A percentile compares a stretch with the other conserved stretches of the same genome.
Evolutionary conservation across 495 filamentous ascomycete genomes (phyloP).

Genomic region (Penicillium coprophilum): DNA sequence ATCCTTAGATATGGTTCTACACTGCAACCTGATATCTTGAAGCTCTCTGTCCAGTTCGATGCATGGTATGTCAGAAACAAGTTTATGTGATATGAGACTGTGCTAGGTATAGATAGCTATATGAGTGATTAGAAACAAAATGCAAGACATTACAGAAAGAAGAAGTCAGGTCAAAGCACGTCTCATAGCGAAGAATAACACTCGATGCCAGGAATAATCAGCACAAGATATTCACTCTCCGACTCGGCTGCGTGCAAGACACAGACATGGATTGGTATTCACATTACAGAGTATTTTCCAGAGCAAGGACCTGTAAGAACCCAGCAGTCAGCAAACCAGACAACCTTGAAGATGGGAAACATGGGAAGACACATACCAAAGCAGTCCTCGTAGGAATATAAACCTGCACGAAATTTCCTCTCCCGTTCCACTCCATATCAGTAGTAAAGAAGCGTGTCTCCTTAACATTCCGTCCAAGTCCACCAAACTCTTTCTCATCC

Average conservation of each 20-base stretch:
- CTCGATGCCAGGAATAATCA: neutral
- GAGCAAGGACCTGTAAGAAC: slow-evolving; percentile 48
- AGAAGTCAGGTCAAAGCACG: neutral
- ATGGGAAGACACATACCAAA: slow-evolving; percentile 60
- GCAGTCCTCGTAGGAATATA: slow-evolving; percentile 87
- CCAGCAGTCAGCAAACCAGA: slow-evolving; percentile 8
- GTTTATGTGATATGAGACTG: neutral
- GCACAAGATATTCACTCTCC: neutral
- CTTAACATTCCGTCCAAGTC: slow-evolving; percentile 72
- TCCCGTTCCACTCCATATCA: slow-evolving; percentile 80
- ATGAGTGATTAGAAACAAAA: neutral
- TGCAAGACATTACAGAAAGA: neutral
- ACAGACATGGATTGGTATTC: neutral
- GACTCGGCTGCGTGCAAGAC: neutral
- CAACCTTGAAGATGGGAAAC: neutral
- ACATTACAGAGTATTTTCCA: slow-evolving; percentile 49
- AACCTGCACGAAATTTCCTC: slow-evolving; percentile 86
- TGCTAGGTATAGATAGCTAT: neutral
- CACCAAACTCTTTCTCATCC: slow-evolving; percentile 76
- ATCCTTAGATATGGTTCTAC: too few relatives aligned
- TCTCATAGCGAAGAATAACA: neutral
- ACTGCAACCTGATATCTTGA: neutral
- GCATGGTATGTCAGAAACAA: neutral
- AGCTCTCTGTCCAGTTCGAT: neutral
- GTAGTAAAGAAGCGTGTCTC: slow-evolving; percentile 88